Base-by-base conservation (phyloP, 1,139 yeast species). In the Hyphopichia pseudoburtonii region DNA sequence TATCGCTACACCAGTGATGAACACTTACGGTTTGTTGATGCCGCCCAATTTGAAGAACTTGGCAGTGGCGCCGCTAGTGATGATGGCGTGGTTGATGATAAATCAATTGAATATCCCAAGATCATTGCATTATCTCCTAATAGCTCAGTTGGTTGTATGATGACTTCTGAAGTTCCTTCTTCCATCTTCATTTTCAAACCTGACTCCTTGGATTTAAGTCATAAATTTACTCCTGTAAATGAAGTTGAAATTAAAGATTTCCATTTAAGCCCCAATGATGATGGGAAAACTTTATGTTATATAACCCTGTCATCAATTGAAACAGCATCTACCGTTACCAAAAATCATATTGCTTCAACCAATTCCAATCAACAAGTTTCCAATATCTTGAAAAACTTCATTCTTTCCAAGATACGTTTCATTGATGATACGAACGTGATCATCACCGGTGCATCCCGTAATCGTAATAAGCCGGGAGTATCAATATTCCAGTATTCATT, bases 141-240 rank as follows among this genome's bases (percentile, higher is more conserved):
- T 54, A 78, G 76, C 19, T 52, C 75, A 1, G 61, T 76, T 6
- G 89, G 84, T 2, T 81, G 79, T 11, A 66, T 82, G 39, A 81
- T 84, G 51, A 79, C 87, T 17, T 80, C 88, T 3, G 66, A 66
- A 28, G 59, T 62, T 17, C 89, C 90, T 2, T 77, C 86, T 1
- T 61, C 73, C 4, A 62, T 85, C 22, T 75, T 76, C 45, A 61
- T 83, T 25, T 75, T 83, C 44, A 77, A 80, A 45, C 83, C 86
- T 1, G 72, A 65, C 11, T 64, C 74, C 23, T 60, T 84, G 45
- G 78, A 73, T 33, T 49, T 66, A 42, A 48, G 46, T 16, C 45
- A 44, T 30, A 55, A 49, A 33, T 57, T 46, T 29, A 42, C 32
- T 11, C 54, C 57, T 3, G 49, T 45, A 19, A 39, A 33, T 17